These are phyloP conservation scores for Moesziomyces globuligerus DNA, from an alignment of 1,284 basidiomycete species.

Conservation along the genomic window DNA sequence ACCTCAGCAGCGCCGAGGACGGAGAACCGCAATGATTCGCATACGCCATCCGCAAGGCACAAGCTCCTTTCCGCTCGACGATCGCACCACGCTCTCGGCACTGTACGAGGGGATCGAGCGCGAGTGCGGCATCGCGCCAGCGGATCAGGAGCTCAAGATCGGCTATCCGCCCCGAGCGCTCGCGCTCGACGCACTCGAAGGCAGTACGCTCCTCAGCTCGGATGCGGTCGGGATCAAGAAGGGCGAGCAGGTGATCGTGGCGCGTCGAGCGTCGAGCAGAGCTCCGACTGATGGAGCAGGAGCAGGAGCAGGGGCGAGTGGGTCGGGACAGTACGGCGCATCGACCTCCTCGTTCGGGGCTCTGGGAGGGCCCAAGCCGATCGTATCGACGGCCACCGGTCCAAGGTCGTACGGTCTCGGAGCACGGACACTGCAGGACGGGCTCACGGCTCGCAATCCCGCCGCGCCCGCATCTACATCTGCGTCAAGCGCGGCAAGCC, in stretches of 20 bases:
- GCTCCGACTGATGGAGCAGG: not conserved
- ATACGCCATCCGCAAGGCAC: conserved; percentile 48
- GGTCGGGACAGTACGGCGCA: not conserved
- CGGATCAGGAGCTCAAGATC: conserved; percentile 42
- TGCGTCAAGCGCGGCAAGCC: not conserved
- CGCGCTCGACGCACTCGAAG: not conserved
- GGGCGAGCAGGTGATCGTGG: conserved; percentile 46
- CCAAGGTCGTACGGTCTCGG: conserved; percentile 19
- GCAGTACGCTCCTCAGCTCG: conserved; percentile 7
- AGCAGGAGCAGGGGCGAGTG: not conserved
- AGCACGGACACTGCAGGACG: conserved; percentile 19
- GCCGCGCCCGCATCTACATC: not conserved
- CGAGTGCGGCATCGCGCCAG: conserved; percentile 16
- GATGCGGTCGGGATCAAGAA: conserved; percentile 15
- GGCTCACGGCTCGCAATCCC: conserved; percentile 16
- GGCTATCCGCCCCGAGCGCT: conserved; percentile 45
- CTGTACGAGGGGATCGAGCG: conserved; percentile 25
- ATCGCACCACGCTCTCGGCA: conserved; percentile 11
- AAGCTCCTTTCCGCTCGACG: conserved; percentile 24
- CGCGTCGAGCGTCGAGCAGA: conserved; percentile 5
- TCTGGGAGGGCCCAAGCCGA: conserved; percentile 18
- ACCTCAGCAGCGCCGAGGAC: not conserved
- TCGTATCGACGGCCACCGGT: conserved; percentile 21
- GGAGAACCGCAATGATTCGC: conserved; percentile 21
- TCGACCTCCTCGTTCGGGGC: conserved; percentile 15